These are phyloP conservation scores for Fusarium cicatricum DNA, from an alignment of 2,329 filamentous ascomycete genomes.

Conservation along the genomic window DNA sequence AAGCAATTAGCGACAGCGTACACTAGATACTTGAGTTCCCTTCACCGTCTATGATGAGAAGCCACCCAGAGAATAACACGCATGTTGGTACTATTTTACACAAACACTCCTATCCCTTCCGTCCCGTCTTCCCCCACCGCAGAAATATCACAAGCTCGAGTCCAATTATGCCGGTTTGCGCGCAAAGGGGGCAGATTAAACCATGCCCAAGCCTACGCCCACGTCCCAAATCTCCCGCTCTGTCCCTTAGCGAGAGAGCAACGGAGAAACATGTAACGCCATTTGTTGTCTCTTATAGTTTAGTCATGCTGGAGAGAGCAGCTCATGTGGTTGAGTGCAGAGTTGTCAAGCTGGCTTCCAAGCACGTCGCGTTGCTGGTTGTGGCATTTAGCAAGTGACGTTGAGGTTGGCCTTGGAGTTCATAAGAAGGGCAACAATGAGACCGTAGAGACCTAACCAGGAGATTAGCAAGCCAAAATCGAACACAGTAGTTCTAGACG, in stretches of 20 bases:
- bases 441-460: slow-evolving; percentile 87
- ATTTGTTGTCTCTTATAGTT: slow-evolving; percentile 36
- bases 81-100: slow-evolving; percentile 62
- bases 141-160: slow-evolving; percentile 30
- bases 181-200: slow-evolving; percentile 28
- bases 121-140: slow-evolving; percentile 32
- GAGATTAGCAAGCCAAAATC: slow-evolving; percentile 33
- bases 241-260: slow-evolving; percentile 17
- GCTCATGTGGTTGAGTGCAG: slow-evolving; percentile 43
- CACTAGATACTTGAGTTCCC: slow-evolving; percentile 53
- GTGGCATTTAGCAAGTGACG: slow-evolving; percentile 57
- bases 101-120: slow-evolving; percentile 44
- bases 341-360: slow-evolving; percentile 48
- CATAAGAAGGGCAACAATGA: slow-evolving; percentile 99
- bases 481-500: not conserved
- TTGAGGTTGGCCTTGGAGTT: slow-evolving; percentile 87
- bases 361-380: slow-evolving; percentile 17
- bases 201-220: slow-evolving; percentile 36
- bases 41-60: slow-evolving; percentile 59
- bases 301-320: slow-evolving; percentile 32
- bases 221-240: slow-evolving; percentile 33
- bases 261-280: slow-evolving; percentile 37
- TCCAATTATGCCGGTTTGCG: slow-evolving; percentile 39
- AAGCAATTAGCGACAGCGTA: slow-evolving; percentile 50
- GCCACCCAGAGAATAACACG: slow-evolving; percentile 50